A percentile compares a stretch with the other conserved stretches of the same genome.
Conservation (phyloP, 2,329 filamentous ascomycete species). For the Paecilomyces niveus region DNA sequence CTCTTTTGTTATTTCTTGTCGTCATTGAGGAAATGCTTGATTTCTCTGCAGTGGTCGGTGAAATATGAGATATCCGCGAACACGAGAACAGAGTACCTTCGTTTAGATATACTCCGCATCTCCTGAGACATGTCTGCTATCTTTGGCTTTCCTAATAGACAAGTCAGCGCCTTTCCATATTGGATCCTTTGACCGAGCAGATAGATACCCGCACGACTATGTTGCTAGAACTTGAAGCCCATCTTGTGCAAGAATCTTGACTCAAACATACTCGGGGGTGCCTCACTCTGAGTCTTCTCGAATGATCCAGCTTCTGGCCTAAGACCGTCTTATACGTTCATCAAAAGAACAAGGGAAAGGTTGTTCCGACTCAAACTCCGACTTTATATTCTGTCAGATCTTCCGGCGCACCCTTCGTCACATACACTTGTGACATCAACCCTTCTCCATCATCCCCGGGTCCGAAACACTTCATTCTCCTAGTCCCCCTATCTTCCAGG, state of each 20-base stretch:
- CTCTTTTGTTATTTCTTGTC: not conserved
- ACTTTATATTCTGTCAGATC: not conserved
- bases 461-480: constrained; percentile 11
- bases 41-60: not conserved
- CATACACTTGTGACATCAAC: not conserved
- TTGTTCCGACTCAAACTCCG: not conserved
- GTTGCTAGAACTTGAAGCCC: not conserved
- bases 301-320: not conserved
- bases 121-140: not conserved
- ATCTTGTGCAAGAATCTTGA: not conserved
- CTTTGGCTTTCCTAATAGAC: not conserved
- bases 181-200: not conserved
- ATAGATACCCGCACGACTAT: not conserved
- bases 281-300: not conserved
- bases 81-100: not conserved
- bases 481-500: constrained; percentile 13
- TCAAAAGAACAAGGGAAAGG: not conserved
- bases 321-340: not conserved
- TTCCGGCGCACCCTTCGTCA: not conserved
- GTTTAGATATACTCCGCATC: not conserved
- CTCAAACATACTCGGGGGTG: not conserved
- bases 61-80: not conserved
- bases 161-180: not conserved
- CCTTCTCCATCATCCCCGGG: not conserved
- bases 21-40: not conserved